Evolutionary conservation across 306 rosid genomes (phyloP).

Genomic region (Rosa rugosa): DNA sequence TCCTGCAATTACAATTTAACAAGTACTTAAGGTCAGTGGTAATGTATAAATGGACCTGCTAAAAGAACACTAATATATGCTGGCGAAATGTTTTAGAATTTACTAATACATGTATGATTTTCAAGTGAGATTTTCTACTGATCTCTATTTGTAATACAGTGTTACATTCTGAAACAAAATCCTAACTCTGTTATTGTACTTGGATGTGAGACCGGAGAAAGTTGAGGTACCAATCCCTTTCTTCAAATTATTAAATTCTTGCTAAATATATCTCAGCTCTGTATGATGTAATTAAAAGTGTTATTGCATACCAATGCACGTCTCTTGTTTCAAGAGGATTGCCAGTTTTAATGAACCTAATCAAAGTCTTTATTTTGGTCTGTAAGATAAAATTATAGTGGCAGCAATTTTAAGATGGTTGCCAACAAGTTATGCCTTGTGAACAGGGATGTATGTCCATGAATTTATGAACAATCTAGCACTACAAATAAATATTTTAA

Average conservation of each 20-base stretch:
- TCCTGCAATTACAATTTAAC: conserved; percentile 55
- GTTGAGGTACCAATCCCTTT: not conserved
- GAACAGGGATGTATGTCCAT: not conserved
- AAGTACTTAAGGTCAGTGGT: not conserved
- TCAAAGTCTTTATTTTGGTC: not conserved
- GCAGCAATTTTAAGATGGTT: not conserved
- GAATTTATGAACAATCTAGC: not conserved
- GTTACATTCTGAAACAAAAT: not conserved
- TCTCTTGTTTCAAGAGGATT: not conserved
- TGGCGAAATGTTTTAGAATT: not conserved
- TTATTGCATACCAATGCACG: not conserved
- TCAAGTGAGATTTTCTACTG: not conserved
- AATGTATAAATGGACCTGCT: not conserved
- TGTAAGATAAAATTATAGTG: not conserved
- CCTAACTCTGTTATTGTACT: not conserved
- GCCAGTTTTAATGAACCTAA: not conserved
- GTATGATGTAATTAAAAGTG: not conserved
- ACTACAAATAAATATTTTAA: not conserved
- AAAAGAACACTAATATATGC: not conserved
- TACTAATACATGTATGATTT: not conserved
- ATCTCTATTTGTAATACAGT: not conserved
- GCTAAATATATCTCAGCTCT: not conserved
- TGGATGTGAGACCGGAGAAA: not conserved
- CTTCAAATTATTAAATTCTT: not conserved
- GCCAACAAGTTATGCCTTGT: conserved; percentile 10